phyloP scores from a whole-genome alignment of 2,329 filamentous ascomycete genomes.

The Claviceps sp. region DNA sequence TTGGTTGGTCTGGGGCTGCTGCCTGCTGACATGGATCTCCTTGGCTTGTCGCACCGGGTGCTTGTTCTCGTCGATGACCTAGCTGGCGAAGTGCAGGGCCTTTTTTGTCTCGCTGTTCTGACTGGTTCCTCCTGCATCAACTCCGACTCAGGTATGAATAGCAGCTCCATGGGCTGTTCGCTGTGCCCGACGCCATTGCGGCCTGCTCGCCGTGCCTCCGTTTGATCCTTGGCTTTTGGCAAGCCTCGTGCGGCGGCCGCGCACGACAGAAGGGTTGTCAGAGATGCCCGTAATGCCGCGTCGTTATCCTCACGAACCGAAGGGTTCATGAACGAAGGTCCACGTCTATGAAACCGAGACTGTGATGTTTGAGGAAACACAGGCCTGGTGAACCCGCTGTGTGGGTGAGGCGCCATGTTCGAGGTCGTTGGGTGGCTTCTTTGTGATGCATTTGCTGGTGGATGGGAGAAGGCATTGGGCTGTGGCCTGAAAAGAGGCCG shows the following conservation, averaged over 20 bases:
- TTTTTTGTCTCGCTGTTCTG: constrained; percentile 13
- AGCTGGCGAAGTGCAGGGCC: constrained; percentile 13
- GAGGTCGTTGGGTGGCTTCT: constrained; percentile 37
- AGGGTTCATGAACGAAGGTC: constrained; percentile 55
- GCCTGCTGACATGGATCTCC: constrained; percentile 29
- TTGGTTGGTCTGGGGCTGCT: constrained; percentile 36
- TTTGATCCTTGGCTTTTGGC: constrained; percentile 47
- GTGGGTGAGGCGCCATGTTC: constrained; percentile 33
- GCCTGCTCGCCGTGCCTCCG: constrained; percentile 20
- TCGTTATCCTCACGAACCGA: constrained; percentile 80
- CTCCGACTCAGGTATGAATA: constrained; percentile 48
- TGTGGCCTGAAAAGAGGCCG: constrained; percentile 61
- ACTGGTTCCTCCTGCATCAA: constrained; percentile 27
- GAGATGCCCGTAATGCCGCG: constrained; percentile 76
- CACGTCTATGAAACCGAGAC: constrained; percentile 29
- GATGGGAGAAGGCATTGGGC: constrained; percentile 85
- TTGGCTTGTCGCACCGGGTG: constrained; percentile 29
- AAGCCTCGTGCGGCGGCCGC: constrained; percentile 78
- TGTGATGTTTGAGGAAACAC: constrained; percentile 35
- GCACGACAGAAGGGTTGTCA: constrained; percentile 93
- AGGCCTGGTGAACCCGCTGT: constrained; percentile 36
- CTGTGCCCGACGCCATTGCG: constrained; percentile 30
- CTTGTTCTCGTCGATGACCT: constrained; percentile 16
- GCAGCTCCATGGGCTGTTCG: constrained; percentile 42
- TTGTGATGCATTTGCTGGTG: constrained; percentile 40